These are phyloP conservation scores for Arthromyces matolae DNA, from an alignment of 768 basidiomycete genomes.

Conservation along the genomic window DNA sequence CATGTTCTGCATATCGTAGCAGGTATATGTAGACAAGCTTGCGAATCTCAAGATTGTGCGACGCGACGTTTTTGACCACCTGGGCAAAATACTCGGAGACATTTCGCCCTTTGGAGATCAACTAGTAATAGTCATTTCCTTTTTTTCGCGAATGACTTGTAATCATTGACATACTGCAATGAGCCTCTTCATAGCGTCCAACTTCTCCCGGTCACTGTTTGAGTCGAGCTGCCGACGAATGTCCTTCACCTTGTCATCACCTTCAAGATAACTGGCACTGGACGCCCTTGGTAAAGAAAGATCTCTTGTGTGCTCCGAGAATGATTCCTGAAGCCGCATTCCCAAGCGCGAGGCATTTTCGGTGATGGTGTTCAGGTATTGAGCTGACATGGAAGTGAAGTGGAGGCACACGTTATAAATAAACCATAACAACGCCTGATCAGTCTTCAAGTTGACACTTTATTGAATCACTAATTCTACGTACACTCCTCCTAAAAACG, in stretches of 20 bases:
- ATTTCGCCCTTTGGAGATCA: slow-evolving; percentile 89
- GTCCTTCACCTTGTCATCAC: slow-evolving; percentile 80
- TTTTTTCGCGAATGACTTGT: not conserved
- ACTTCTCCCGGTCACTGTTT: slow-evolving; percentile 81
- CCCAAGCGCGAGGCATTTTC: slow-evolving; percentile 85
- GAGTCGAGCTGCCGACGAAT: slow-evolving; percentile 87
- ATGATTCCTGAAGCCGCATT: slow-evolving; percentile 77
- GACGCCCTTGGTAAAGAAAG: slow-evolving; percentile 54
- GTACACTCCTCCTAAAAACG: no score
- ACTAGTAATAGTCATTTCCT: slow-evolving; percentile 38
- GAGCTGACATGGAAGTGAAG: slow-evolving; percentile 33
- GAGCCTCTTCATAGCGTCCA: slow-evolving; percentile 93
- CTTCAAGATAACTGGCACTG: slow-evolving; percentile 60
- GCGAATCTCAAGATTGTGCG: slow-evolving; percentile 87
- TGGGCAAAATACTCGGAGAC: slow-evolving; percentile 93
- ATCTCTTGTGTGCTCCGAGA: slow-evolving; percentile 79
- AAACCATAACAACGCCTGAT: not conserved
- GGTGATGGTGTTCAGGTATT: slow-evolving; percentile 53
- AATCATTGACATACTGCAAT: slow-evolving; percentile 68
- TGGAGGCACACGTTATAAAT: not conserved
- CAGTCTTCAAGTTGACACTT: no score
- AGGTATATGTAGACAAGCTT: slow-evolving; percentile 99
- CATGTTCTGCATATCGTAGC: slow-evolving; percentile 86
- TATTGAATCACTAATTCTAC: not conserved
- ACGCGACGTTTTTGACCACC: slow-evolving; percentile 96